Evolutionary conservation across 2,329 filamentous ascomycete species (phyloP), one percentile per base, ranked within the genome.

Genomic region (Oidium heveae): DNA sequence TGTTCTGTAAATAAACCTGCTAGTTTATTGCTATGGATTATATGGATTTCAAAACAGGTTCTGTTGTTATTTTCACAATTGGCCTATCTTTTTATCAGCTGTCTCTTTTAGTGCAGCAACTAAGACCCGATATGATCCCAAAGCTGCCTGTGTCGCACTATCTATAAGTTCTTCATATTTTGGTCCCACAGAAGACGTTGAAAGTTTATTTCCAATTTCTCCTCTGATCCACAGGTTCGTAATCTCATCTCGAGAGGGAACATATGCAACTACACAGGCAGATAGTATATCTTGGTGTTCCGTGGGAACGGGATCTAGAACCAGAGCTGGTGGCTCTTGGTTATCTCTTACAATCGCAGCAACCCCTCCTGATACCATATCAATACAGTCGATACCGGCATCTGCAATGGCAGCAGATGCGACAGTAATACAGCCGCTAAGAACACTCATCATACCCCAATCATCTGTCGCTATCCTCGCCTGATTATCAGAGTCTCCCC

Each of bases 221-320:
- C 91, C 89, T 69, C 88, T 95, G 63, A 93, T 77, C 91, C 91
- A 98, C 18, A 96, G 68, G 64, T 94, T 88, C 9, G 89, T 95
- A 53, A 96, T 79, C 67, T 98, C 91, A 61, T 96, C 89, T 58
- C 88, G 75, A 22, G 74, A 75, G 53, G 87, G 84, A 60, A 96
- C 74, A 67, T 95, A 96, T 12, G 82, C 91, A 39, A 98, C 82
- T 58, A 91, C 86, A 68, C 86, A 94, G 51, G 85, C 86, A 12
- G 88, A 86, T 49, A 84, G 66, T 54, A 96, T 77, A 37, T 79
- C 75, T 32, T 77, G 71, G 65, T 94, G 86, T 64, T 95, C 87
- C 6, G 81, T 76, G 8, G 87, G 80, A 59, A 84, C 80, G 0
- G 88, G 87, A 65, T 96, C 89, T 51, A 94, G 70, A 24, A 94